These are phyloP conservation scores for Prototheca stagnorum DNA, from an alignment of 163 green algal species.

Conservation along the genomic window DNA sequence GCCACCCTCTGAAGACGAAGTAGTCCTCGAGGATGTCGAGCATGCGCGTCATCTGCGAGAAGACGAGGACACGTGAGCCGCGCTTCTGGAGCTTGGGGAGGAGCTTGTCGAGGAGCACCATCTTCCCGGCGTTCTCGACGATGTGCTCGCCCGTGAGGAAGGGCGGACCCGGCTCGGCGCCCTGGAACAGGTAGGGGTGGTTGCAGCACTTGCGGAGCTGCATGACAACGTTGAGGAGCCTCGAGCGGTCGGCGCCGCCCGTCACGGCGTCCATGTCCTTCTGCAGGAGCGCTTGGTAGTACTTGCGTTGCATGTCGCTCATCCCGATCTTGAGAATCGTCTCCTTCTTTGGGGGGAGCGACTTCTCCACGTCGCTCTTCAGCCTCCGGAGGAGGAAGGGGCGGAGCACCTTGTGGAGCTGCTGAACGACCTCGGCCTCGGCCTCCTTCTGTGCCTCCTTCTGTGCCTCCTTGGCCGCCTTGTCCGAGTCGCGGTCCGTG, in stretches of 20 bases:
- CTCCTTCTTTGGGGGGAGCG: constrained; percentile 93
- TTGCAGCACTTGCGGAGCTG: constrained; percentile 99
- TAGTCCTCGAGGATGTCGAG: constrained; percentile 99
- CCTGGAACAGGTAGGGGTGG: constrained; percentile 96
- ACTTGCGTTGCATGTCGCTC: constrained; percentile 84
- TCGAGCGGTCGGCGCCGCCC: constrained; percentile 68
- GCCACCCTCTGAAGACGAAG: constrained; percentile 64
- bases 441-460: constrained; percentile 81
- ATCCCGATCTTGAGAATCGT: constrained; percentile 98
- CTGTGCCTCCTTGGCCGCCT: too few relatives aligned
- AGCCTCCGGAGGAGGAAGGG: constrained; percentile 97
- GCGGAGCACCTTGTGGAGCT: constrained; percentile 97
- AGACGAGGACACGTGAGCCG: constrained; percentile 69
- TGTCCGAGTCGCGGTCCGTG: too few relatives aligned
- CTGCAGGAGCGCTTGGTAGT: constrained; percentile 79
- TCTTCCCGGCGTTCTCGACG: constrained; percentile 84
- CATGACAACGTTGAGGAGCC: constrained; percentile 99
- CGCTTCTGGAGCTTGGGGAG: constrained; percentile 73
- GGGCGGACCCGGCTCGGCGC: constrained; percentile 76
- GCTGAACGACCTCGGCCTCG: constrained; percentile 89
- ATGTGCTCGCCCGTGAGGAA: constrained; percentile 93
- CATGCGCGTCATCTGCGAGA: constrained; percentile 94
- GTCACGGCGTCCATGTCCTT: constrained; percentile 94
- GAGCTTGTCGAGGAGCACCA: constrained; percentile 96
- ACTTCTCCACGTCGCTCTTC: constrained; percentile 94